Conservation (phyloP, 768 basidiomycete species). For the Amanita brunnescens region DNA sequence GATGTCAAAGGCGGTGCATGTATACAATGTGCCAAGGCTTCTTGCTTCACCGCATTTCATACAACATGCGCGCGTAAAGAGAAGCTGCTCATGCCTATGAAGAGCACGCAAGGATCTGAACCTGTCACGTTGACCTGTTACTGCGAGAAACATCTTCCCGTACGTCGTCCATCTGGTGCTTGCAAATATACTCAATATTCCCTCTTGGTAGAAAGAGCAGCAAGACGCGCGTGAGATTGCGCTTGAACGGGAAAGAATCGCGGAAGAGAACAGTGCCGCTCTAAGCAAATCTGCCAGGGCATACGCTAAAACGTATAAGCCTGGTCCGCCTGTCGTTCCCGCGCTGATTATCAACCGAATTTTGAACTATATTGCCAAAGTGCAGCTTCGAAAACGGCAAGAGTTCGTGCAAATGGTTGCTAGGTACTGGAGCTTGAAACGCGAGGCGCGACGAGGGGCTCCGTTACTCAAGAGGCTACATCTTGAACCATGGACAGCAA, state of each 20-base stretch:
- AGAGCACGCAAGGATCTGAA: conserved; percentile 67
- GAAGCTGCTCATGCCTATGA: conserved; percentile 82
- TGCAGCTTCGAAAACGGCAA: conserved; percentile 64
- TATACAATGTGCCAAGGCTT: conserved; percentile 88
- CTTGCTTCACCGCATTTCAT: conserved; percentile 92
- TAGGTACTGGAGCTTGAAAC: conserved; percentile 95
- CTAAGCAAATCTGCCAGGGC: conserved; percentile 78
- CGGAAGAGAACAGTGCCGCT: conserved; percentile 31
- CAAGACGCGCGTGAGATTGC: conserved; percentile 50
- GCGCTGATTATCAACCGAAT: conserved; percentile 76
- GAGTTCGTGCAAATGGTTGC: conserved; percentile 75
- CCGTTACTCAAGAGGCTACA: conserved; percentile 89
- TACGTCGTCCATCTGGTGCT: conserved; percentile 27
- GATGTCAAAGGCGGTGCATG: conserved; percentile 65
- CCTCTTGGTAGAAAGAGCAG: conserved; percentile 50
- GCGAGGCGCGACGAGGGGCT: conserved; percentile 88
- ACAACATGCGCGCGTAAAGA: conserved; percentile 87
- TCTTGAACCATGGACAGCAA: conserved; percentile 95
- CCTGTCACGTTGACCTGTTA: conserved; percentile 66
- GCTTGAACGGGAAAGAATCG: conserved; percentile 33
- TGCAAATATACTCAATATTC: not conserved
- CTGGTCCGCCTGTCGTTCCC: conserved; percentile 89
- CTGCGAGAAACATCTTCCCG: conserved; percentile 89
- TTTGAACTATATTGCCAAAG: conserved; percentile 58
- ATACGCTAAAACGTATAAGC: conserved; percentile 86